Conservation (phyloP, 495 filamentous ascomycete species). For the Xylaria palmicola region DNA sequence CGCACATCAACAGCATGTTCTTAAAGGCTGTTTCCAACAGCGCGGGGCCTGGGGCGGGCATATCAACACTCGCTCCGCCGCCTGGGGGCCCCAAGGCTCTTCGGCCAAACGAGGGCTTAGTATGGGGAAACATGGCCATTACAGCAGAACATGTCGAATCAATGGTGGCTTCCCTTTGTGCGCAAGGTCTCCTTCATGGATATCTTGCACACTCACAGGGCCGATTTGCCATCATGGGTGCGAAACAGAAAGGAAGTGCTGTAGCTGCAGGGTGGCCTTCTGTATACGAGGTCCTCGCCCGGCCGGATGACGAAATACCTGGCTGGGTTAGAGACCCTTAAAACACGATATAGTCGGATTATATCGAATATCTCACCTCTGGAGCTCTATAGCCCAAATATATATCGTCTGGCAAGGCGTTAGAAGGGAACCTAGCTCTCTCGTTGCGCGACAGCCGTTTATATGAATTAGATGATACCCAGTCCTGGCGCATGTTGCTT, state of each 20-base stretch:
- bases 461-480: constrained; percentile 2
- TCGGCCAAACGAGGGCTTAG: constrained; percentile 46
- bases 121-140: constrained; percentile 53
- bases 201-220: constrained; percentile 76
- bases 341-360: background rate
- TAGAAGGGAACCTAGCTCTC: too few species aligned
- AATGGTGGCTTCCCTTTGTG: constrained; percentile 71
- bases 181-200: constrained; percentile 81
- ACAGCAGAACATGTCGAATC: constrained; percentile 71
- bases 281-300: constrained; percentile 20
- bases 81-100: constrained; percentile 47
- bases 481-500: too few species aligned
- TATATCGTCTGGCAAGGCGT: too few species aligned
- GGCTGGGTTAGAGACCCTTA: constrained; percentile 14
- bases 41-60: constrained; percentile 19
- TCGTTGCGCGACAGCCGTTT: background rate
- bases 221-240: constrained; percentile 79
- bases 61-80: constrained; percentile 42
- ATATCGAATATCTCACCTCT: background rate
- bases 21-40: constrained; percentile 42
- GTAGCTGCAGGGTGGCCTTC: constrained; percentile 46
- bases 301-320: constrained; percentile 20
- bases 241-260: constrained; percentile 58
- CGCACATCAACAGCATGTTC: constrained; percentile 37
- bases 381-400: background rate